Percentiles rank a stretch among this genome's conserved stretches.
phyloP scores from a whole-genome alignment of 768 basidiomycete genomes.

The Leccinum barrowsii region DNA sequence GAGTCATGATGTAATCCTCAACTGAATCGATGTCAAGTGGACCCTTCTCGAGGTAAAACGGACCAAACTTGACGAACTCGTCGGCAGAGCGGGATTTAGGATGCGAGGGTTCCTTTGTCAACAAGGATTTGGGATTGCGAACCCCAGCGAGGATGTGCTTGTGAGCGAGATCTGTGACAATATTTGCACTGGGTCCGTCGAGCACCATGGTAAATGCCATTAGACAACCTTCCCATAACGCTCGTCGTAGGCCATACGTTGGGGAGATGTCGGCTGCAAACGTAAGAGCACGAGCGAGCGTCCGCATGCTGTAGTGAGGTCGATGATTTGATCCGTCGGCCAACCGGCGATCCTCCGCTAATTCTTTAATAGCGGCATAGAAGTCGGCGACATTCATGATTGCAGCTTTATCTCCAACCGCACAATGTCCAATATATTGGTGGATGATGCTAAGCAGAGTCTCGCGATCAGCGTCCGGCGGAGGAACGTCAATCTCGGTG shows the following conservation, averaged over 20 bases:
- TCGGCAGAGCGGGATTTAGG: constrained; percentile 44
- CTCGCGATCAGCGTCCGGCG: constrained; percentile 89
- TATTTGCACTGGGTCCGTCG: constrained; percentile 63
- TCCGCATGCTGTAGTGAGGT: constrained; percentile 97
- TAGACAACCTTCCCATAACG: constrained; percentile 93
- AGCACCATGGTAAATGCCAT: constrained; percentile 99
- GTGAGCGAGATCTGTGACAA: constrained; percentile 67
- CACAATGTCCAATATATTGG: constrained; percentile 83
- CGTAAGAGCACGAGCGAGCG: constrained; percentile 82
- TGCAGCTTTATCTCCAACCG: constrained; percentile 80
- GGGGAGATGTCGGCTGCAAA: constrained; percentile 83
- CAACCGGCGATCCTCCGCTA: constrained; percentile 71
- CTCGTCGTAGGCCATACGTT: constrained; percentile 75
- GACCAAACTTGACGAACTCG: constrained; percentile 79
- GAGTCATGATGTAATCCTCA: constrained; percentile 90
- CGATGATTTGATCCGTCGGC: constrained; percentile 91
- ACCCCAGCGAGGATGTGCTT: constrained; percentile 77
- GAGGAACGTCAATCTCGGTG: constrained; percentile 93
- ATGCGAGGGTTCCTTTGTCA: constrained; percentile 63
- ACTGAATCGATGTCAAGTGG: constrained; percentile 56
- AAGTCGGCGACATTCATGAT: constrained; percentile 93
- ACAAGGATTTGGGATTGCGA: constrained; percentile 72
- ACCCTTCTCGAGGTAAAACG: constrained; percentile 86
- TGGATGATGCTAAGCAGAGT: constrained; percentile 82
- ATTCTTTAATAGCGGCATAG: constrained; percentile 74